These are phyloP conservation scores for Amaranthus hypochondriacus DNA, from an alignment of 148 eudicot species.

Conservation along the genomic window DNA sequence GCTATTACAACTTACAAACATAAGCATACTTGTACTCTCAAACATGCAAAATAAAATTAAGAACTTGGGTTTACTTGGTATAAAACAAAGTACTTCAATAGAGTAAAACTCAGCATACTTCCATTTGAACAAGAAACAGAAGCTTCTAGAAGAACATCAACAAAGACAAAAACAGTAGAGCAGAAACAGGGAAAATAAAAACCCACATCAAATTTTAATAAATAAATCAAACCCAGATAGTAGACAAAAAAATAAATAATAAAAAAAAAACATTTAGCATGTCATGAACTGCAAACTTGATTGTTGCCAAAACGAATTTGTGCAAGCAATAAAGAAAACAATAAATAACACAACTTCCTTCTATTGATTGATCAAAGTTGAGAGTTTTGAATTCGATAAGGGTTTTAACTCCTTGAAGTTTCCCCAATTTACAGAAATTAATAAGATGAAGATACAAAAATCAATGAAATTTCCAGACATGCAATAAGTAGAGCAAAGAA, in stretches of 20 bases:
- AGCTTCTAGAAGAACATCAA: neutral
- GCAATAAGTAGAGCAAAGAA: constrained; percentile 12
- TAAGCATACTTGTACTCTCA: constrained; percentile 2
- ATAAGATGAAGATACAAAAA: neutral
- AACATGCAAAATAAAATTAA: neutral
- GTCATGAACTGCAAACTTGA: too few species aligned
- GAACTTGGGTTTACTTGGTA: neutral
- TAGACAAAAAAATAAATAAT: neutral
- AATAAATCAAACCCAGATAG: neutral
- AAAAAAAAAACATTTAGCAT: too few species aligned
- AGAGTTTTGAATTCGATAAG: too few species aligned
- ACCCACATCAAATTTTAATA: neutral
- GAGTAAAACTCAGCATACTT: neutral
- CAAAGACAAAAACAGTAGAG: constrained; percentile 17
- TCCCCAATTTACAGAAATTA: neutral
- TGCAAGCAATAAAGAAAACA: too few species aligned
- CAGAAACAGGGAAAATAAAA: constrained; percentile 4
- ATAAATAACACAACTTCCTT: too few species aligned
- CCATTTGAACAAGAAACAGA: neutral
- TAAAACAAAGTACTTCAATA: neutral
- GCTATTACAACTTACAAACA: neutral
- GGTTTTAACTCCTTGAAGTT: too few species aligned
- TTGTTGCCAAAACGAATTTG: too few species aligned
- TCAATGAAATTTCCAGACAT: constrained; percentile 11
- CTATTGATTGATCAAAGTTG: too few species aligned